phyloP scores from a whole-genome alignment of 2,329 filamentous ascomycete genomes.

The Sclerotinia nivalis region DNA sequence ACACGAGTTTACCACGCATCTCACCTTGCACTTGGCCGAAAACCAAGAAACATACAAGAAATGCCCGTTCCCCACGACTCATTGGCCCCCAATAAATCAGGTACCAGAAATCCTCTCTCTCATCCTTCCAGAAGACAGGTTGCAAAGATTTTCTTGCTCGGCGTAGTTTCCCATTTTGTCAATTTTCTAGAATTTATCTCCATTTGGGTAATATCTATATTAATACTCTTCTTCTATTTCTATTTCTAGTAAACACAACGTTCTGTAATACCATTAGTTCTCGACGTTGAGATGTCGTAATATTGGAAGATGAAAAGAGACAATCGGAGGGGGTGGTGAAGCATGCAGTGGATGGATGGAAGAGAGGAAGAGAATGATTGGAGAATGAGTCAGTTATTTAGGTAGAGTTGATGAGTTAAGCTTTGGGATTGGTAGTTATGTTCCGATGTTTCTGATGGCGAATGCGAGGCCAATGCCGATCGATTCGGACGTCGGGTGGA shows the following conservation, averaged over 20 bases:
- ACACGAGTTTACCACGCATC: conserved; percentile 3
- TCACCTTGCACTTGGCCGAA: neutral
- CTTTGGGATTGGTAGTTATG: neutral
- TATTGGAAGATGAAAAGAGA: neutral
- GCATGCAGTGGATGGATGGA: neutral
- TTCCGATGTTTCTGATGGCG: neutral
- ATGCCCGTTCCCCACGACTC: neutral
- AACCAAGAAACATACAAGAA: neutral
- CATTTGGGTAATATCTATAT: neutral
- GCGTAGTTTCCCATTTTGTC: neutral
- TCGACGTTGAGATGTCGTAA: neutral
- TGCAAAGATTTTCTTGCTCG: neutral
- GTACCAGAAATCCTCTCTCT: neutral
- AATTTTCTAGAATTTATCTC: neutral
- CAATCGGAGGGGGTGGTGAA: neutral
- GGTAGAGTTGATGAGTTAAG: neutral
- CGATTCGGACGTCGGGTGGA: neutral
- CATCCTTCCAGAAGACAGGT: neutral
- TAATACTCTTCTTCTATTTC: neutral
- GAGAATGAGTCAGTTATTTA: neutral
- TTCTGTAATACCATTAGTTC: neutral
- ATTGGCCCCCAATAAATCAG: neutral
- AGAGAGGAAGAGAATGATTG: neutral
- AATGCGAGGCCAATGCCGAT: neutral
- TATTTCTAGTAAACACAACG: neutral